Conservation (phyloP, 495 filamentous ascomycete genomes). For the Pseudevernia furfuracea region DNA sequence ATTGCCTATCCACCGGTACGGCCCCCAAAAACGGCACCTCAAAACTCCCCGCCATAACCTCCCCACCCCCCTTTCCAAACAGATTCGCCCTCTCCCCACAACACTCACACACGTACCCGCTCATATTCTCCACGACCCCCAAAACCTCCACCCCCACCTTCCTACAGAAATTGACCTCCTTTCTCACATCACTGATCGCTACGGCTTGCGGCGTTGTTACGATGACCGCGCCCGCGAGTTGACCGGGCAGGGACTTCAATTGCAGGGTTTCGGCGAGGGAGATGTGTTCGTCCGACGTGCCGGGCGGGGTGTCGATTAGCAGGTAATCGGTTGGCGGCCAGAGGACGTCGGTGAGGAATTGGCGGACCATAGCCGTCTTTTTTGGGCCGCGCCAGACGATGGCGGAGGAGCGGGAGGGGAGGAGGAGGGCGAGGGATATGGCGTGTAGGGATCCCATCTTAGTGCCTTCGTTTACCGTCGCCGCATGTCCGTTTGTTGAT, state of each 20-base stretch:
- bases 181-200: slow-evolving; percentile 84
- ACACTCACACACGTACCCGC: slow-evolving; percentile 89
- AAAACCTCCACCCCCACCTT: slow-evolving; percentile 77
- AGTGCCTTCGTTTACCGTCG: background rate
- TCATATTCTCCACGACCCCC: slow-evolving; percentile 97
- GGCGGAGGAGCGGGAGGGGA: slow-evolving; percentile 73
- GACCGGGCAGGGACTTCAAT: slow-evolving; percentile 34
- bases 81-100: slow-evolving; percentile 90
- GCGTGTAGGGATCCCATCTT: slow-evolving; percentile 61
- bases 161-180: slow-evolving; percentile 90
- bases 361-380: slow-evolving; percentile 97
- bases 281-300: slow-evolving; percentile 96
- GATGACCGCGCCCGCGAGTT: slow-evolving; percentile 72
- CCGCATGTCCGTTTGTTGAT: background rate
- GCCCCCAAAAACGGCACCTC: slow-evolving; percentile 74
- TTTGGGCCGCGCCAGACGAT: slow-evolving; percentile 97
- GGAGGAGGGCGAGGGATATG: slow-evolving; percentile 90
- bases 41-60: slow-evolving; percentile 84
- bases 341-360: slow-evolving; percentile 86
- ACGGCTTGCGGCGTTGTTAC: slow-evolving; percentile 96
- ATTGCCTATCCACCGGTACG: slow-evolving; percentile 78
- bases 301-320: slow-evolving; percentile 91
- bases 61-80: slow-evolving; percentile 81
- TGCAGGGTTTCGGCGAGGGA: slow-evolving; percentile 81
- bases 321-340: slow-evolving; percentile 84